Evolutionary conservation across 139 green algal species (phyloP).

Genomic region (Closterium sp.): DNA sequence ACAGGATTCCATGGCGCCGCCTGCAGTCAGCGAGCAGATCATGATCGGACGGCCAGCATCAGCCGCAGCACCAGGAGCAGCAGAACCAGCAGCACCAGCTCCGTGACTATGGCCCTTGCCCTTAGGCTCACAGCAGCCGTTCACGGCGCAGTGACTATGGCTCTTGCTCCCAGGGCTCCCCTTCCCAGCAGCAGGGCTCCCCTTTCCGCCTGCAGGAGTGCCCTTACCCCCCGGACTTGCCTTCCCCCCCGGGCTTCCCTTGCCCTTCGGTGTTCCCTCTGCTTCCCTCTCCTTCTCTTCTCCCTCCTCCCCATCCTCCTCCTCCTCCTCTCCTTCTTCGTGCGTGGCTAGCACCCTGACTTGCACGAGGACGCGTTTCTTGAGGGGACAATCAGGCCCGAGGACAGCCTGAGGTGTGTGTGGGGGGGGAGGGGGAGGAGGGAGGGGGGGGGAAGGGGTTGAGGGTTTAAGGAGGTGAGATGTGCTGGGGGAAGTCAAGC

Average conservation of each 20-base stretch:
- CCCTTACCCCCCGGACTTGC: background rate
- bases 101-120: background rate
- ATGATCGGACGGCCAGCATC: background rate
- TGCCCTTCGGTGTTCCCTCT: background rate
- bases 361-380: background rate
- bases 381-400: background rate
- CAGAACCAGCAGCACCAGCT: background rate
- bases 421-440: no score
- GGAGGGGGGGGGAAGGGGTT: no score
- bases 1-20: background rate
- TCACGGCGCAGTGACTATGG: background rate
- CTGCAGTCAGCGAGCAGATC: background rate
- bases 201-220: background rate
- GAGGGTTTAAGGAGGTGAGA: no score
- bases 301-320: background rate
- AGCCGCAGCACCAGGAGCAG: background rate
- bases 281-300: background rate
- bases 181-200: background rate
- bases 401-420: background rate
- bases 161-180: background rate
- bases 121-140: background rate
- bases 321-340: background rate
- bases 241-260: background rate
- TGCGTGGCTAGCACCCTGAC: background rate
- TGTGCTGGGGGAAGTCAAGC: background rate